phyloP scores from a whole-genome alignment of 257 asterid species.

The Primulina huaijiensis region DNA sequence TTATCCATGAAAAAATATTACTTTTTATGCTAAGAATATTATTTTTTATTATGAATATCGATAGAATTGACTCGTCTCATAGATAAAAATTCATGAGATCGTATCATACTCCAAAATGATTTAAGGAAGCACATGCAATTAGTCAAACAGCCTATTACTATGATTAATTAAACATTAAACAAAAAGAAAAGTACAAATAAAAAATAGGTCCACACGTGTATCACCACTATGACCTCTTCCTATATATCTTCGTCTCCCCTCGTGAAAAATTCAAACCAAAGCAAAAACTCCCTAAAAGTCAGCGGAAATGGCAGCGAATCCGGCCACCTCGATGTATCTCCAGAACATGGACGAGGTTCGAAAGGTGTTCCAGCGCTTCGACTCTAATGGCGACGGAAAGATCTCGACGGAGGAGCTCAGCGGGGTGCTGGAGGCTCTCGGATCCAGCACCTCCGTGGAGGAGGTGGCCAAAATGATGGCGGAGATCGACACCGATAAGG shows the following conservation, averaged over 20 bases:
- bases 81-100: no score
- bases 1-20: no score
- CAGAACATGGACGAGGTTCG: conserved; percentile 49
- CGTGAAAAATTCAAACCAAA: no score
- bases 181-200: no score
- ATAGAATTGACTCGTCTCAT: no score
- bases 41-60: no score
- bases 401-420: conserved; percentile 72
- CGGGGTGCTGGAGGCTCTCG: conserved; percentile 62
- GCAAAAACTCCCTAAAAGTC: background rate
- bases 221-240: background rate
- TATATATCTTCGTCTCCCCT: background rate
- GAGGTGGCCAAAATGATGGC: conserved; percentile 60
- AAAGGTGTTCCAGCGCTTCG: conserved; percentile 70
- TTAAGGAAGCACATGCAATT: no score
- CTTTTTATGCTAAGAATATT: no score
- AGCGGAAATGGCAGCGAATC: conserved; percentile 33
- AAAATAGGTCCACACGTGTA: background rate
- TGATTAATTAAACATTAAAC: no score
- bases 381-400: conserved; percentile 78
- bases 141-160: no score
- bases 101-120: no score
- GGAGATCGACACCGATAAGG: conserved; percentile 76
- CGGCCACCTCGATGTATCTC: conserved; percentile 36
- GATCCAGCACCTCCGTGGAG: conserved; percentile 51